Evolutionary conservation across 2,329 filamentous ascomycete genomes (phyloP), one percentile per base, ranked within the genome.

Genomic region (Penicillium hordei): DNA sequence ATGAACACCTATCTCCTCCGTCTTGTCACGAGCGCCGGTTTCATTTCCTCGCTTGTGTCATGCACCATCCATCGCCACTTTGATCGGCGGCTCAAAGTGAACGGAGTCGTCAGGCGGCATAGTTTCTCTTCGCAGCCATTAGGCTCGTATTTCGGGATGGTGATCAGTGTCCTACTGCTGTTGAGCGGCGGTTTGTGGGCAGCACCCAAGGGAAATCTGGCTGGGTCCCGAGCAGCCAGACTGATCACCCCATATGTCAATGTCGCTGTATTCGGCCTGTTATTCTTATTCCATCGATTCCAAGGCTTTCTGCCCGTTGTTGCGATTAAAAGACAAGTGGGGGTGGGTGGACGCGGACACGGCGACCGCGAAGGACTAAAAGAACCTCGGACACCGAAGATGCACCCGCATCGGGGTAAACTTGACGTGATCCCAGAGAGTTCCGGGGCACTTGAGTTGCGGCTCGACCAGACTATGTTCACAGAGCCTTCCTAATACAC

Each of bases 1-100:
- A 87, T 88, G 33, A 89, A 90, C 73, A 80, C 82, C 74, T 91
- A 87, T 85, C 78, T 91, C 42, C 80, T 90, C 63, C 88, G 89
- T 74, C 85, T 91, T 61, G 84, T 83, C 15, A 83, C 84, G 48
- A 85, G 88, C 23, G 86, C 85, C 7, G 86, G 86, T 6, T 86
- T 89, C 69, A 86, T 89, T 61, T 85, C 82, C 48, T 91, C 88
- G 87, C 77, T 83, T 8, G 82, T 83, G 64, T 88, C 89, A 68
- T 81, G 79, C 61, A 74, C 84, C 54, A 76, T 83, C 25, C 84
- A 83, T 68, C 70, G 85, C 19, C 80, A 79, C 5, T 87, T 87
- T 73, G 78, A 78, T 63, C 82, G 57, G 76, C 77, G 5, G 68
- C 68, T 56, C 55, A 66, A 4, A 65, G 63, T 2, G 78, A 82